Conservation (phyloP, 169 alveolate genomes). For the Eimeria necatrix region DNA sequence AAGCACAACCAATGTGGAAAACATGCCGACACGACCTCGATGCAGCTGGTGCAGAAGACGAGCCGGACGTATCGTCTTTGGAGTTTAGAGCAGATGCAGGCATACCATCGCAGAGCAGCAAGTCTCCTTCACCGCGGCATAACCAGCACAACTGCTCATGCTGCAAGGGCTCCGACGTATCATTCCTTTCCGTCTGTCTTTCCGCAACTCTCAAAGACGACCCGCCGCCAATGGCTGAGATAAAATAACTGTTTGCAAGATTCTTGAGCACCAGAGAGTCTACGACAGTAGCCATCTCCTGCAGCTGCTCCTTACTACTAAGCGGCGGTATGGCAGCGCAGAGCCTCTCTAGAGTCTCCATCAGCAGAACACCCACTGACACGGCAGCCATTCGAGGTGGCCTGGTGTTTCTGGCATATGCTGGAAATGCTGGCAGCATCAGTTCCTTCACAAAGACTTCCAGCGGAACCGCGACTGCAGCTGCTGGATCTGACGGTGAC, state of each 20-base stretch:
- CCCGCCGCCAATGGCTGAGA: constrained; percentile 67
- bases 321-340: constrained; percentile 58
- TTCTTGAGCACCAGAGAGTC: constrained; percentile 40
- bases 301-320: not conserved
- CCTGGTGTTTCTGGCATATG: constrained; percentile 64
- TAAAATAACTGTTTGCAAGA: constrained; percentile 68
- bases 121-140: constrained; percentile 72
- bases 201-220: not conserved
- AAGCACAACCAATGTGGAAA: constrained; percentile 74
- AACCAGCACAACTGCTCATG: constrained; percentile 75
- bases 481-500: constrained; percentile 39
- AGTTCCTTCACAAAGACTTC: constrained; percentile 61
- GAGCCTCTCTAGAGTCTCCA: constrained; percentile 71
- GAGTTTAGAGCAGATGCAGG: not conserved
- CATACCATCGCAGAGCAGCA: constrained; percentile 72
- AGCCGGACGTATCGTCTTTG: not conserved
- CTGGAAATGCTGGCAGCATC: constrained; percentile 73
- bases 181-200: not conserved
- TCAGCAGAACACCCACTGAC: constrained; percentile 70
- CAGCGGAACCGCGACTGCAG: not conserved
- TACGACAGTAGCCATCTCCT: constrained; percentile 27
- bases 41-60: not conserved
- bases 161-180: constrained; percentile 42
- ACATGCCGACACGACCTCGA: constrained; percentile 73
- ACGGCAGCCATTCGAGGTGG: constrained; percentile 76